Base-by-base conservation (phyloP, 805 yeast genomes). In the Saturnispora silvae region DNA sequence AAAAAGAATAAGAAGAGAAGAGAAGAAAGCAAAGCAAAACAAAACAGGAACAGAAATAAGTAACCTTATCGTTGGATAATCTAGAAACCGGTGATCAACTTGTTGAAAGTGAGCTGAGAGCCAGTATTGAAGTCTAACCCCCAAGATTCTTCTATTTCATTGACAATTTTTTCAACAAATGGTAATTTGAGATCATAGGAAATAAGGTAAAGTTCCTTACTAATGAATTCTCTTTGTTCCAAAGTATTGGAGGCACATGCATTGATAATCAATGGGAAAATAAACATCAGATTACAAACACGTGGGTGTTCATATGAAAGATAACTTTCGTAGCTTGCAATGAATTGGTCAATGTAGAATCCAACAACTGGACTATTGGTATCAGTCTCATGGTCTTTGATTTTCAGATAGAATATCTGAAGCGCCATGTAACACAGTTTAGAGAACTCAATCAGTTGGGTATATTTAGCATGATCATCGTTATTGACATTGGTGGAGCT, bases 101-200 rank as follows among this genome's bases (percentile, higher is more conserved):
- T 37, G 13, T 36, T 28, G 25, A 36, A 36, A 18, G 39, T 31
- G 25, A 18, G 20, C 26, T 36, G 39, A 8, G 39, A 25, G 10
- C 27, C 27, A 13, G 34, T 34, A 14, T 39, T 33, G 31, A 50
- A 51, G 33, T 52, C 56, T 19, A 37, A 30, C 31, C 50, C 47
- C 61, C 61, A 56, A 33, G 50, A 31, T 29, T 53, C 55, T 35
- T 56, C 60, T 17, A 56, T 31, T 5, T 43, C 38, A 10, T 35
- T 42, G 15, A 50, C 49, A 22, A 56, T 27, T 3, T 25, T 28
- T 23, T 39, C 41, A 31, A 46, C 37, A 28, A 48, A 43, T 9
- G 40, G 42, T 16, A 41, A 34, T 7, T 42, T 38, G 7, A 43
- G 18, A 3, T 40, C 40, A 3, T 28, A 20, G 1, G 51, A 42